Evolutionary conservation across 2,329 filamentous ascomycete genomes (phyloP).

Genomic region (Botrytis deweyae): DNA sequence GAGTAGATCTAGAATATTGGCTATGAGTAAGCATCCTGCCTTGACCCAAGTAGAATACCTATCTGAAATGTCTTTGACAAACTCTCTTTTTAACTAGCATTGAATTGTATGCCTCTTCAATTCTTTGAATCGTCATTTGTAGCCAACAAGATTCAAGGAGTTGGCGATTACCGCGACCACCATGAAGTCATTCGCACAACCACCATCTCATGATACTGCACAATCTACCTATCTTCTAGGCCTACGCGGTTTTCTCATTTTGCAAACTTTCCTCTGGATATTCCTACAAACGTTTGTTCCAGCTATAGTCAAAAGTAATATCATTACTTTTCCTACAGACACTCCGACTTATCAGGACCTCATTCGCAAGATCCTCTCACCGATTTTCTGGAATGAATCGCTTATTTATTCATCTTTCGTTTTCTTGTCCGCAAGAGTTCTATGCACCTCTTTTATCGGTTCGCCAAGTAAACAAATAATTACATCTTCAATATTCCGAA

Average conservation of each 20-base stretch:
- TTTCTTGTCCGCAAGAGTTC: constrained; percentile 46
- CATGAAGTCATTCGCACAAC: neutral
- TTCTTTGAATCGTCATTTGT: too few relatives aligned
- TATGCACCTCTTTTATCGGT: constrained; percentile 44
- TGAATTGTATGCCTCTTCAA: neutral
- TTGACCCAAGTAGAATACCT: neutral
- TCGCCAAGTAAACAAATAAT: constrained; percentile 40
- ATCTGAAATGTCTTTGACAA: neutral
- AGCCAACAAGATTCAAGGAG: neutral
- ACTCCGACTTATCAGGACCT: constrained; percentile 44
- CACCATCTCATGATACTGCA: neutral
- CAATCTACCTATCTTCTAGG: constrained; percentile 18
- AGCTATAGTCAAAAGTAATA: constrained; percentile 38
- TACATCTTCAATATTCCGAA: constrained; percentile 45
- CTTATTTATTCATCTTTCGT: constrained; percentile 49
- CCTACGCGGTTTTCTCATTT: constrained; percentile 13
- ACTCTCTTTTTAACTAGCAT: neutral
- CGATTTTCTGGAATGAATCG: constrained; percentile 46
- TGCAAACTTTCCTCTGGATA: constrained; percentile 46
- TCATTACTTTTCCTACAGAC: constrained; percentile 36
- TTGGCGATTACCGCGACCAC: neutral
- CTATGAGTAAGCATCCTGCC: neutral
- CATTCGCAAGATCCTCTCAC: constrained; percentile 46
- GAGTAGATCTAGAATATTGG: neutral
- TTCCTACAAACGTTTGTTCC: constrained; percentile 49